Conservation (phyloP, 805 yeast genomes). For the Candida adriatica region DNA sequence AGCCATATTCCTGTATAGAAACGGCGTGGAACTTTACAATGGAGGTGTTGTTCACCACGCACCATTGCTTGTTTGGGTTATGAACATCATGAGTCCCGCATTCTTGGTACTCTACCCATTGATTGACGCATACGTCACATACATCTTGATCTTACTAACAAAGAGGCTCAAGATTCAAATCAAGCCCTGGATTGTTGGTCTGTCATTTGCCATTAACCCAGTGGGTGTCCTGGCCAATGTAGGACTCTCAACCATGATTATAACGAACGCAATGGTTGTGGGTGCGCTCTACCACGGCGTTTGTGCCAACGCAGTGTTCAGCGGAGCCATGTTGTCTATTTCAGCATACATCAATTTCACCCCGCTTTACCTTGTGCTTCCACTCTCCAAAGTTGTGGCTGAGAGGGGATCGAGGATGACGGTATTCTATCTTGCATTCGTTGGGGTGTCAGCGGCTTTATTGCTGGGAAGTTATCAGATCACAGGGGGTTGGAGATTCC, state of each 20-base stretch:
- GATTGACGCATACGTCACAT: conserved; percentile 54
- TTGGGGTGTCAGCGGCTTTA: conserved; percentile 24
- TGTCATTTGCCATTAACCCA: conserved; percentile 76
- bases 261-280: conserved; percentile 54
- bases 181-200: conserved; percentile 42
- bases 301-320: conserved; percentile 28
- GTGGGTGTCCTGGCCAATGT: conserved; percentile 60
- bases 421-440: conserved; percentile 25
- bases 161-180: conserved; percentile 22
- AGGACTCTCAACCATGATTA: conserved; percentile 57
- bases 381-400: conserved; percentile 32
- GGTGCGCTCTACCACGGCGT: conserved; percentile 40
- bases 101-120: conserved; percentile 40
- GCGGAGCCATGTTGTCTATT: conserved; percentile 49
- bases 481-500: conserved; percentile 37
- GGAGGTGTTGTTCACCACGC: conserved; percentile 89
- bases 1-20: conserved; percentile 54
- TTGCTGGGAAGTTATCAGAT: conserved; percentile 33
- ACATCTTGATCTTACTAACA: conserved; percentile 44
- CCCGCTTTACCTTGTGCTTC: conserved; percentile 54
- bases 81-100: conserved; percentile 28
- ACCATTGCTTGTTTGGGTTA: conserved; percentile 56
- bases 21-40: conserved; percentile 59
- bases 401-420: conserved; percentile 11
- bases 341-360: conserved; percentile 60